phyloP scores from a whole-genome alignment of 2,329 filamentous ascomycete genomes.

The Acephala macrosclerotiorum region DNA sequence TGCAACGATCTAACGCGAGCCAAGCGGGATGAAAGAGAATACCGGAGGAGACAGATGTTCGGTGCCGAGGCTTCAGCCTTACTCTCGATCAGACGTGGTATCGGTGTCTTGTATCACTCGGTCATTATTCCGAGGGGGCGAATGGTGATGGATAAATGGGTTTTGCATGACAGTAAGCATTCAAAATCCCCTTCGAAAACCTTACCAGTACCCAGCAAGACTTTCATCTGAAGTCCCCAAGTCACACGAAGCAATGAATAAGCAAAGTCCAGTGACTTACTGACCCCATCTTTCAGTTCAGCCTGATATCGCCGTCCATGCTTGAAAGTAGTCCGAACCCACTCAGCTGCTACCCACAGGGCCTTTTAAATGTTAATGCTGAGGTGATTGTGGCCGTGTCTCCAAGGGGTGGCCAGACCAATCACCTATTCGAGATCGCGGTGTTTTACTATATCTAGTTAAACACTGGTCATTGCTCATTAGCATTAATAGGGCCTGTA shows the following conservation, averaged over 20 bases:
- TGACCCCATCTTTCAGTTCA: not conserved
- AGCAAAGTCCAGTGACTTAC: not conserved
- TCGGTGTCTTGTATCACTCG: not conserved
- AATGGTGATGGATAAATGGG: not conserved
- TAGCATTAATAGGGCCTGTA: too few relatives aligned
- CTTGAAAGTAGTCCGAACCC: not conserved
- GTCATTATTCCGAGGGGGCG: not conserved
- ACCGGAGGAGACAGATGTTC: not conserved
- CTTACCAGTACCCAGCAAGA: not conserved
- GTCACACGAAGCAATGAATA: not conserved
- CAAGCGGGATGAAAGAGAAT: not conserved
- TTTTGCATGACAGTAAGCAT: not conserved
- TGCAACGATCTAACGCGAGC: slow-evolving; percentile 1
- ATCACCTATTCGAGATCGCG: too few relatives aligned
- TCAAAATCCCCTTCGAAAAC: not conserved
- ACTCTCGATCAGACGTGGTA: not conserved
- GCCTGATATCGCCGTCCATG: not conserved
- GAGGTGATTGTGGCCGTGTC: too few relatives aligned
- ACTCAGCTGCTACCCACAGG: too few relatives aligned
- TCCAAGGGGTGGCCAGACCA: too few relatives aligned
- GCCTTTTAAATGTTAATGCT: too few relatives aligned
- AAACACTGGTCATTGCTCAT: too few relatives aligned
- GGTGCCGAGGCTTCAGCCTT: not conserved
- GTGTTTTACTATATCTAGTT: too few relatives aligned
- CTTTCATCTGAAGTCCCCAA: not conserved